phyloP scores from a whole-genome alignment of 1,284 basidiomycete species.

The Abortiporus biennis region DNA sequence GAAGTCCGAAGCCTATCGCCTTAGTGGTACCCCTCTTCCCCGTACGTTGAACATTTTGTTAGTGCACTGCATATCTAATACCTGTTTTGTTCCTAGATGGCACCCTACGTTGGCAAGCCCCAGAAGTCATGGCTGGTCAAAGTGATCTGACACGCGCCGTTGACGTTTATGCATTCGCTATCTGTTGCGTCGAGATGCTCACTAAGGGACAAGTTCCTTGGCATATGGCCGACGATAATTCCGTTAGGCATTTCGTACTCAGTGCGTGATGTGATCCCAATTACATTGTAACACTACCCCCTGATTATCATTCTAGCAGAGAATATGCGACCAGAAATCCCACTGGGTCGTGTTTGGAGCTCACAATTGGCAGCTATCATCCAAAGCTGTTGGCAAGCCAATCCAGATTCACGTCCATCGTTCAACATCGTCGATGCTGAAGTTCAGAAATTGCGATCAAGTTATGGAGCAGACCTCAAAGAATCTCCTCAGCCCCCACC shows the following conservation, averaged over 20 bases:
- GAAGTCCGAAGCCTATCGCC: constrained; percentile 59
- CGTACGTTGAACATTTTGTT: constrained; percentile 32
- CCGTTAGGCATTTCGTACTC: constrained; percentile 53
- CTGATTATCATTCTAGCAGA: constrained; percentile 33
- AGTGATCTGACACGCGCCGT: constrained; percentile 47
- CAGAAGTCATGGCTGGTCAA: constrained; percentile 57
- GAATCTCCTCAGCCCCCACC: constrained; percentile 18
- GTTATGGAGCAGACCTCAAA: constrained; percentile 22
- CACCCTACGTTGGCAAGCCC: constrained; percentile 67
- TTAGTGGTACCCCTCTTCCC: constrained; percentile 45
- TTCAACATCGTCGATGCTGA: constrained; percentile 40
- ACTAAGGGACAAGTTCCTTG: constrained; percentile 59
- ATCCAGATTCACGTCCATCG: constrained; percentile 37
- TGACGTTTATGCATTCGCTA: constrained; percentile 72
- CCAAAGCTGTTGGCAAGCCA: constrained; percentile 41
- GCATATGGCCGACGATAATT: constrained; percentile 50
- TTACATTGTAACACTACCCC: not conserved
- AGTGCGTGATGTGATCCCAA: constrained; percentile 32
- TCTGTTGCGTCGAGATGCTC: constrained; percentile 66
- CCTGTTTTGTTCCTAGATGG: constrained; percentile 32
- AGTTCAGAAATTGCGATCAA: constrained; percentile 30
- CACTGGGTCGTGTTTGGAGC: constrained; percentile 25
- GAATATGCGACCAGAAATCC: constrained; percentile 48
- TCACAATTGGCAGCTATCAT: constrained; percentile 33
- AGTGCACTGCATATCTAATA: not conserved